phyloP scores from a whole-genome alignment of 768 basidiomycete species.

The Lanmaoa rubissima region DNA sequence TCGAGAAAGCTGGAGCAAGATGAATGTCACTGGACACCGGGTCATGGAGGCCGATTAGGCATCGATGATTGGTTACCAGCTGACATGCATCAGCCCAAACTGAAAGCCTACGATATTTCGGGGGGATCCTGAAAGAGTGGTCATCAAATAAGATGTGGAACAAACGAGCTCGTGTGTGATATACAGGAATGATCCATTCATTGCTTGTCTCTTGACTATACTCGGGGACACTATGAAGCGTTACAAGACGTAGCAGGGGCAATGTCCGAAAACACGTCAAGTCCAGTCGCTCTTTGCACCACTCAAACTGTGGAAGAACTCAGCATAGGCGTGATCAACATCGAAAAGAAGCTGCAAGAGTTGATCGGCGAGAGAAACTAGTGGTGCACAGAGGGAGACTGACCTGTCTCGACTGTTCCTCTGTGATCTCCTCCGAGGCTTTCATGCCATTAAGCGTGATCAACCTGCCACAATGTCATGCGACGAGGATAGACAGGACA shows the following conservation, averaged over 20 bases:
- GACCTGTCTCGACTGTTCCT: constrained; percentile 93
- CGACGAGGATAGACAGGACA: not conserved
- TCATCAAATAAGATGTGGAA: not conserved
- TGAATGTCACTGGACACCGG: not conserved
- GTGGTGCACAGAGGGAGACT: constrained; percentile 6
- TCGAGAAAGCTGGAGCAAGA: not conserved
- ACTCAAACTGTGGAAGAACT: constrained; percentile 80
- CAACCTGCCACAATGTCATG: constrained; percentile 51
- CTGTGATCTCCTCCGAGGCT: constrained; percentile 92
- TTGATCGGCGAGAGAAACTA: not conserved
- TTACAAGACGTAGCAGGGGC: not conserved
- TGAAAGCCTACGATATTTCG: not conserved
- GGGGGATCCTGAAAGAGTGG: not conserved
- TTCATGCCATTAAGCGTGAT: constrained; percentile 97
- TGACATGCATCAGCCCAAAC: not conserved
- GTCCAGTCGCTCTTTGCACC: constrained; percentile 34
- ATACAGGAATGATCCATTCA: not conserved
- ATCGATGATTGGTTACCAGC: not conserved
- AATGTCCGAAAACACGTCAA: constrained; percentile 4
- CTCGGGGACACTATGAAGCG: not conserved
- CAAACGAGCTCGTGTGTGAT: not conserved
- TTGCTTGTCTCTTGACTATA: not conserved
- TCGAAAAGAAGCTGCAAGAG: constrained; percentile 81
- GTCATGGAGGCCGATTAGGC: not conserved
- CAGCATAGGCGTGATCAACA: constrained; percentile 93